Conservation (phyloP, 306 rosid genomes). For the Citrullus colocynthis region DNA sequence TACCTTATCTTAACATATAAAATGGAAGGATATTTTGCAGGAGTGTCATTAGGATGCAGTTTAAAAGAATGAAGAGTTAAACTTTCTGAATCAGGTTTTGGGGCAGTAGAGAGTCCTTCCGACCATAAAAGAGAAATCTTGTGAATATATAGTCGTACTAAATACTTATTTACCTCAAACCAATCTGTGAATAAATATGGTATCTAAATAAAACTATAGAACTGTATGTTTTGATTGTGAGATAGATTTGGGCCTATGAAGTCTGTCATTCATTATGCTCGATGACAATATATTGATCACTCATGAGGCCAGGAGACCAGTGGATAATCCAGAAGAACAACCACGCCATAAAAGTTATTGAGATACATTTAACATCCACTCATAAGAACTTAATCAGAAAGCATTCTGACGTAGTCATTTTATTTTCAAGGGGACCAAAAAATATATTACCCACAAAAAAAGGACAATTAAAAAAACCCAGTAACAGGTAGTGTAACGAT, state of each 20-base stretch:
- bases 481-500: background rate
- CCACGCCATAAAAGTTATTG: background rate
- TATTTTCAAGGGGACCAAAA: background rate
- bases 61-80: background rate
- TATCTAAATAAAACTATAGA: background rate
- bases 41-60: background rate
- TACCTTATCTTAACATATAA: background rate
- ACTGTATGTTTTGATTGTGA: background rate
- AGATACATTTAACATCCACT: background rate
- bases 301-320: too few relatives aligned
- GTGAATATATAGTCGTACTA: background rate
- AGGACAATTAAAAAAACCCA: background rate
- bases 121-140: too few relatives aligned
- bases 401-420: background rate
- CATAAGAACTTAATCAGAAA: background rate
- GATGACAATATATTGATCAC: background rate
- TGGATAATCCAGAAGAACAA: background rate
- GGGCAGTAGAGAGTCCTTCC: background rate
- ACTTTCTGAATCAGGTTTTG: background rate
- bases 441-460: background rate
- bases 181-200: background rate
- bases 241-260: background rate
- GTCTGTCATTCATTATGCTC: background rate
- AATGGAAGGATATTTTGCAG: background rate
- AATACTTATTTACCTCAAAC: background rate